These are phyloP conservation scores for Marasmius fiardii DNA, from an alignment of 1,284 basidiomycete species.

Conservation along the genomic window DNA sequence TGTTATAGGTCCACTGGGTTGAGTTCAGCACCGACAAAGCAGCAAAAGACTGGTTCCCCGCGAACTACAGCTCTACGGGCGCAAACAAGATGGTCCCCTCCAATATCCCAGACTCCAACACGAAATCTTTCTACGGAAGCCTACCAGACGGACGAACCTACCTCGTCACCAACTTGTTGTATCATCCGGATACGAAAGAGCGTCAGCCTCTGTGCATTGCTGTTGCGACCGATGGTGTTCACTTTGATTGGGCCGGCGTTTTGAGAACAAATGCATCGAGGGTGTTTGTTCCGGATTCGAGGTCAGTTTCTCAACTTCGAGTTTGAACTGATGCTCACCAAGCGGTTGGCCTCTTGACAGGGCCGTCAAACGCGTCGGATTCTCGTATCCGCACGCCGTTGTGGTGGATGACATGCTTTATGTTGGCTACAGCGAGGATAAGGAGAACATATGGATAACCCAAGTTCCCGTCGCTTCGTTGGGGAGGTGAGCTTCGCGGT, in stretches of 20 bases:
- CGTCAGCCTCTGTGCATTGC: conserved; percentile 6
- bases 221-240: conserved; percentile 7
- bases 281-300: conserved; percentile 2
- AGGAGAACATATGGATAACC: conserved; percentile 5
- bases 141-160: conserved; percentile 4
- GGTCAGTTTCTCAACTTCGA: neutral
- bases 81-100: neutral
- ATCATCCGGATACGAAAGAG: conserved; percentile 1
- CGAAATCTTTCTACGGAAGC: conserved; percentile 6
- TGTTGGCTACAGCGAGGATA: conserved; percentile 5
- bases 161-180: conserved; percentile 3
- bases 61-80: neutral
- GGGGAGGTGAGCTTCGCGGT: neutral
- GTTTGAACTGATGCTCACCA: neutral
- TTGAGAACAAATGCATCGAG: conserved; percentile 5
- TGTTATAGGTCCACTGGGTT: conserved; percentile 6
- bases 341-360: neutral
- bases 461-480: neutral
- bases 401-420: neutral
- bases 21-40: neutral
- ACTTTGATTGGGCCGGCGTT: conserved; percentile 7
- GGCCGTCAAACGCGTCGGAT: conserved; percentile 1
- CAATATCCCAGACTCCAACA: conserved; percentile 8
- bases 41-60: conserved; percentile 7
- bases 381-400: conserved; percentile 5